Evolutionary conservation across 2,329 filamentous ascomycete genomes (phyloP).

Genomic region (Penicillium sp.): DNA sequence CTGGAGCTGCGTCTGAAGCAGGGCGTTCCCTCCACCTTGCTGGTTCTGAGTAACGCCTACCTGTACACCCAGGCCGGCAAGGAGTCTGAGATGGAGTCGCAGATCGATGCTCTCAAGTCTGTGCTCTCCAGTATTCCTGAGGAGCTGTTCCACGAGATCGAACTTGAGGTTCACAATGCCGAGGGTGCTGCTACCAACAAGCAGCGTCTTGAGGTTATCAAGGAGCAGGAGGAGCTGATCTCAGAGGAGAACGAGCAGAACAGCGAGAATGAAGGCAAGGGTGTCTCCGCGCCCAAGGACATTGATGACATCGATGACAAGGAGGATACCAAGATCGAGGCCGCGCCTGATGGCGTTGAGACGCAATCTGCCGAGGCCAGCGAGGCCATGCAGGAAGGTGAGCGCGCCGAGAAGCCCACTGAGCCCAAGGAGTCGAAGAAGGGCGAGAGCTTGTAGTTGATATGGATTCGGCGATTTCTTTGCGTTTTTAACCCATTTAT

Average conservation of each 20-base stretch:
- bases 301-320: constrained; percentile 93
- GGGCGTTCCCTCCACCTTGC: constrained; percentile 90
- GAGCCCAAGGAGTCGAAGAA: constrained; percentile 31
- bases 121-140: constrained; percentile 94
- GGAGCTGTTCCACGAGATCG: constrained; percentile 98
- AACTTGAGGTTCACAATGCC: constrained; percentile 94
- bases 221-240: constrained; percentile 97
- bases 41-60: constrained; percentile 96
- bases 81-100: constrained; percentile 76
- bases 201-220: constrained; percentile 95
- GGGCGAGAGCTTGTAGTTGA: constrained; percentile 20
- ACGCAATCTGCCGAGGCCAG: constrained; percentile 50
- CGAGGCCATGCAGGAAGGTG: constrained; percentile 43
- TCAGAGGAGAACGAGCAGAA: constrained; percentile 95
- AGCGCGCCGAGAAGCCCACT: constrained; percentile 32
- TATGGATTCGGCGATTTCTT: constrained; percentile 13
- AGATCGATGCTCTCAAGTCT: constrained; percentile 89
- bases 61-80: constrained; percentile 80
- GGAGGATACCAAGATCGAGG: constrained; percentile 61
- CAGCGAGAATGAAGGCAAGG: constrained; percentile 72
- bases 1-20: constrained; percentile 89
- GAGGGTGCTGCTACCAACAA: constrained; percentile 98
- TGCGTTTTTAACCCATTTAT: constrained; percentile 10
- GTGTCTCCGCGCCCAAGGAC: constrained; percentile 75
- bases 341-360: constrained; percentile 42